Percentiles rank a stretch among this genome's conserved stretches.
Evolutionary conservation across 352 stramenopile species (phyloP).

Genomic region (Globisporangium apiculatum): DNA sequence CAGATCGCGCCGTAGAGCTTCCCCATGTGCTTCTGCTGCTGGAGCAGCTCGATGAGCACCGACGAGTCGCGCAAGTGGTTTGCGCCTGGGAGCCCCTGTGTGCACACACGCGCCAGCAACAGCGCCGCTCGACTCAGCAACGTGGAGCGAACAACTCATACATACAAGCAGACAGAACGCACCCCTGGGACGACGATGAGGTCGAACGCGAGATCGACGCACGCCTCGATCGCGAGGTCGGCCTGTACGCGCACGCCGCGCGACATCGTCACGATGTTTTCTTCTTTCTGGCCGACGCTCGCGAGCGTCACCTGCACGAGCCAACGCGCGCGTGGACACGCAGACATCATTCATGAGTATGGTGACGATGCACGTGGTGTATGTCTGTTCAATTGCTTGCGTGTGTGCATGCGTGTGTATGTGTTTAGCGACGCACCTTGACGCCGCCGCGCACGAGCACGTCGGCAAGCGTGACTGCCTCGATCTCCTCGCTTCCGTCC

Average conservation of each 20-base stretch:
- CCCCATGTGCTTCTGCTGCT: slow-evolving; percentile 47
- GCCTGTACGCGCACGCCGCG: slow-evolving; percentile 64
- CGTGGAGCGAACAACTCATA: neutral
- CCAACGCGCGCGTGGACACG: neutral
- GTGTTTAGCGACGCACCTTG: slow-evolving; percentile 11
- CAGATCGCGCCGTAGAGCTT: slow-evolving; percentile 79
- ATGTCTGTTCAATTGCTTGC: no score
- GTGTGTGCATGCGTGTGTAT: no score
- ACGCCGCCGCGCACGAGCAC: slow-evolving; percentile 67
- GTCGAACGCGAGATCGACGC: slow-evolving; percentile 48
- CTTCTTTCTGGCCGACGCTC: slow-evolving; percentile 39
- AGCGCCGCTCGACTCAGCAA: slow-evolving; percentile 2
- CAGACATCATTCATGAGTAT: no score
- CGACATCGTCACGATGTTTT: slow-evolving; percentile 73
- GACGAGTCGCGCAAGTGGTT: slow-evolving; percentile 63
- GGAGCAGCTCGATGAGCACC: slow-evolving; percentile 45
- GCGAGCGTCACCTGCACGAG: slow-evolving; percentile 44
- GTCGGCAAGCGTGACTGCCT: slow-evolving; percentile 66
- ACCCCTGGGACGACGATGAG: slow-evolving; percentile 64
- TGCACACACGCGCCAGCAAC: neutral
- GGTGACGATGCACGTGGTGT: no score
- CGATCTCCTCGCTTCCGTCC: slow-evolving; percentile 80
- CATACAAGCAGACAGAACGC: neutral
- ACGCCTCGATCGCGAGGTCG: slow-evolving; percentile 57
- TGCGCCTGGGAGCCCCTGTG: slow-evolving; percentile 57